Evolutionary conservation across 805 yeast genomes (phyloP), one percentile per base, ranked within the genome.

Genomic region (Starmerella riodocensis): DNA sequence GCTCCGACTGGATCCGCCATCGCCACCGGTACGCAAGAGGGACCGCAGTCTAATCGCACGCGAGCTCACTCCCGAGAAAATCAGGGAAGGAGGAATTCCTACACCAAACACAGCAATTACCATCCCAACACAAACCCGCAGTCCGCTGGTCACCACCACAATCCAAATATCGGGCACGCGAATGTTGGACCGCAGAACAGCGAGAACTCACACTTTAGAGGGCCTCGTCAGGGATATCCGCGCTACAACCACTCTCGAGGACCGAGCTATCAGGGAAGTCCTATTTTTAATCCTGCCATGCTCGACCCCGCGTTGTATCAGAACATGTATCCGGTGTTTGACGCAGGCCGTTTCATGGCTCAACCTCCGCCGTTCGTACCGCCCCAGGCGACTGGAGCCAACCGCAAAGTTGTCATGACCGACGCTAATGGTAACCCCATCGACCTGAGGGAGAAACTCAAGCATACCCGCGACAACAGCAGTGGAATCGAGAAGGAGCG

Each of bases 361-460:
- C 16, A 21, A 29, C 40, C 37, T n/a, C 20, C n/a, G n/a, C 42
- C 34, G 27, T 13, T 32, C 6, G 29, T 6, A 8, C 7, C 29
- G 26, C 22, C 18, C 6, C 33, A 6, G 33, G 20, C 18, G 21
- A 20, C 33, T 13, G 11, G 4, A n/a, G n/a, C 6, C 14, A 31
- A 6, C 13, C 32, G 33, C 18, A 32, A 32, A 4, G 47, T 45
- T 25, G 37, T 30, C n/a, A 20, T 47, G 24, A 37, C 40, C 17
- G 46, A 43, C 27, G 45, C 47, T 23, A 33, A 19, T n/a, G 45
- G 45, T 19, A 32, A 44, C 20, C 37, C 37, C 21, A 21, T 41
- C 34, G 37, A 44, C 27, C 40, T 43, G 21, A n/a, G 14, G 17
- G 32, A 29, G 20, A 29, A 16, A 18, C 13, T 25, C 26, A 18